A percentile compares a stretch with the other conserved stretches of the same genome.
Conservation (phyloP, 345 rosid genomes). For the Ceriops decandra region DNA sequence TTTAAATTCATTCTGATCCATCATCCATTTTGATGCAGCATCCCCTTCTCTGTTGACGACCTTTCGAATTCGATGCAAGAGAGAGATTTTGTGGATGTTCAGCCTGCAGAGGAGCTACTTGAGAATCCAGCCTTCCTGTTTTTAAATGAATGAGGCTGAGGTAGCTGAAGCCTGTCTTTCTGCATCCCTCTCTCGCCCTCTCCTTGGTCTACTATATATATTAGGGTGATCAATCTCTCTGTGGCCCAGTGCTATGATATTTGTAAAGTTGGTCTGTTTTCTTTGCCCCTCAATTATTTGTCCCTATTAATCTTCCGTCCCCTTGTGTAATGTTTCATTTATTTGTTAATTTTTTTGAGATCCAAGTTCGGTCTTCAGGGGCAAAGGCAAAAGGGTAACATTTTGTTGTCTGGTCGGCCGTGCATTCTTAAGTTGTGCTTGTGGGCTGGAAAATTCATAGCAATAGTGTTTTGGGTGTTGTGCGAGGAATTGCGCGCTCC, state of each 20-base stretch:
- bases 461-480: conserved; percentile 27
- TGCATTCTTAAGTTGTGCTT: conserved; percentile 9
- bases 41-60: conserved; percentile 95
- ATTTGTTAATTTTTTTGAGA: conserved; percentile 33
- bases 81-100: conserved; percentile 76
- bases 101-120: conserved; percentile 72
- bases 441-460: conserved; percentile 20
- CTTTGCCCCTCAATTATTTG: neutral
- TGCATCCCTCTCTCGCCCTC: neutral
- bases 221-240: neutral
- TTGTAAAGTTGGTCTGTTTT: conserved; percentile 20
- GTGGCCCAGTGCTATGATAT: conserved; percentile 6
- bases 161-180: conserved; percentile 23
- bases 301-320: conserved; percentile 19
- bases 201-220: neutral
- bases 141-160: conserved; percentile 55
- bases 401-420: conserved; percentile 9
- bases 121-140: conserved; percentile 79
- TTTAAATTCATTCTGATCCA: conserved; percentile 9
- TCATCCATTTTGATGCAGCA: conserved; percentile 42
- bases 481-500: conserved; percentile 28
- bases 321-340: conserved; percentile 34
- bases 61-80: conserved; percentile 73
- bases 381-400: conserved; percentile 11
- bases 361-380: conserved; percentile 27